Percentiles rank a stretch among this genome's conserved stretches.
Evolutionary conservation across 192 early-diverging fungal species (phyloP).

Genomic region (Coemansia sp.): DNA sequence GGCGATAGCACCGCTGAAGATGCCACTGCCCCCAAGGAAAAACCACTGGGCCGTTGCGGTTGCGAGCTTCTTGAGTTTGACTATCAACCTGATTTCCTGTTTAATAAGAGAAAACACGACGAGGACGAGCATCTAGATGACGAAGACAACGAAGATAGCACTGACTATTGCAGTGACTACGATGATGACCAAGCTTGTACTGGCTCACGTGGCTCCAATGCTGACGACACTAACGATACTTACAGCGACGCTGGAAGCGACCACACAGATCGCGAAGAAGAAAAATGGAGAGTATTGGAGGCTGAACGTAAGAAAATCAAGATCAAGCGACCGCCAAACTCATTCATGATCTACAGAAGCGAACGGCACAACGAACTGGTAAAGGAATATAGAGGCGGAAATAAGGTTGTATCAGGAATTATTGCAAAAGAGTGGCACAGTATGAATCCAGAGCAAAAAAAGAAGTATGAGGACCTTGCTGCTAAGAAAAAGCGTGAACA

Average conservation of each 20-base stretch:
- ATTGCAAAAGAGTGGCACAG: constrained; percentile 49
- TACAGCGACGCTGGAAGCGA: constrained; percentile 9
- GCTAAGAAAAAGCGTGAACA: constrained; percentile 50
- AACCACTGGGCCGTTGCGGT: constrained; percentile 28
- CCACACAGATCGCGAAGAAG: not conserved
- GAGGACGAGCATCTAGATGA: not conserved
- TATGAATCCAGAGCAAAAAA: constrained; percentile 28
- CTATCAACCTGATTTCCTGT: constrained; percentile 50
- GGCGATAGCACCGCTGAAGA: not conserved
- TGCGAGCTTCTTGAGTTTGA: constrained; percentile 53
- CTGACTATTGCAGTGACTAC: not conserved
- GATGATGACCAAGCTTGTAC: not conserved
- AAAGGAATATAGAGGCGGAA: constrained; percentile 43
- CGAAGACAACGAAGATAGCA: constrained; percentile 14
- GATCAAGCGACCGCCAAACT: constrained; percentile 53
- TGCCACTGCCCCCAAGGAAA: constrained; percentile 6
- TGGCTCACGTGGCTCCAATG: not conserved
- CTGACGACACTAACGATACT: not conserved
- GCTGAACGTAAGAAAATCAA: constrained; percentile 41
- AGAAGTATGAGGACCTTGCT: constrained; percentile 39
- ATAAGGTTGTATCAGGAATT: constrained; percentile 51
- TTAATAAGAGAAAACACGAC: constrained; percentile 27
- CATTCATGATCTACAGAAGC: constrained; percentile 54
- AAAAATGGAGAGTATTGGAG: constrained; percentile 3
- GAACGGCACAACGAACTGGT: constrained; percentile 48